Percentiles rank a stretch among this genome's conserved stretches.
Conservation (phyloP, 1,284 basidiomycete species). For the Bothia castanella region DNA sequence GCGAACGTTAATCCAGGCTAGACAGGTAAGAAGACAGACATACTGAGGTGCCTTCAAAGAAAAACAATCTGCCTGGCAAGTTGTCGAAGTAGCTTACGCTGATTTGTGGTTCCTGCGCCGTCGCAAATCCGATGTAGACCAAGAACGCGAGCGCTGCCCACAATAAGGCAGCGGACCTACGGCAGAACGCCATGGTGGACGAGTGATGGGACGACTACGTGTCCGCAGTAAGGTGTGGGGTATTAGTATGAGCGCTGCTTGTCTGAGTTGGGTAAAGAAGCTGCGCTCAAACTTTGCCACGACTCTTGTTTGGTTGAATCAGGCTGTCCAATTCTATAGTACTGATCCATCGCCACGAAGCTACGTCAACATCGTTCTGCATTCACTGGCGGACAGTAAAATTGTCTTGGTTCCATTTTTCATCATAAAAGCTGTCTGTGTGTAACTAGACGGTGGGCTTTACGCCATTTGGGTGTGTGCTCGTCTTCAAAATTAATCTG, state of each 20-base stretch:
- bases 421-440: background rate
- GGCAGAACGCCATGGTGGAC: conserved; percentile 37
- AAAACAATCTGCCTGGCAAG: conserved; percentile 81
- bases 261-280: conserved; percentile 7
- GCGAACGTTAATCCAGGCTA: background rate
- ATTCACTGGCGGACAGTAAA: background rate
- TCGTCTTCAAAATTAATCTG: too few relatives aligned
- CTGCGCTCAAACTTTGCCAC: conserved; percentile 17
- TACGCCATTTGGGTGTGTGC: too few relatives aligned
- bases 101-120: conserved; percentile 41
- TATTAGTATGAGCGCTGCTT: background rate
- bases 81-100: conserved; percentile 56
- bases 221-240: conserved; percentile 8
- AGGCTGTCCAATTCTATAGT: too few relatives aligned
- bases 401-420: background rate
- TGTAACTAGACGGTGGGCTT: too few relatives aligned
- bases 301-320: background rate
- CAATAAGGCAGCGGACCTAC: conserved; percentile 35
- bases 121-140: conserved; percentile 22
- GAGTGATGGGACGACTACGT: conserved; percentile 12
- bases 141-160: conserved; percentile 32
- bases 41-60: conserved; percentile 90
- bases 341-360: background rate
- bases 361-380: background rate
- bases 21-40: conserved; percentile 23